Conservation (phyloP, 2,329 filamentous ascomycete species). For the Uncinocarpus reesii region DNA sequence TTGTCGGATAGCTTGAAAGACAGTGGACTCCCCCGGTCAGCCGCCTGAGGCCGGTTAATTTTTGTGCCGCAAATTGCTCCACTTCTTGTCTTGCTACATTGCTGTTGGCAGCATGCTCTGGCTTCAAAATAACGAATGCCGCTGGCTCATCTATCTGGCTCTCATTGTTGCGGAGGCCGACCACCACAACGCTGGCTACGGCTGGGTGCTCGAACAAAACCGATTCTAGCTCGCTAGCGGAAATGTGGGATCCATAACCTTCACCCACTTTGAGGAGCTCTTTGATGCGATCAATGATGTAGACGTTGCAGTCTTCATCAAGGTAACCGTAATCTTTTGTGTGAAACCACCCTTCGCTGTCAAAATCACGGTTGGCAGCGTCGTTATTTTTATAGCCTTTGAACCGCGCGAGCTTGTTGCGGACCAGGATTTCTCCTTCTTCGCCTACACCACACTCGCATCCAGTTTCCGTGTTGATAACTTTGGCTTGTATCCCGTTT, state of each 20-base stretch:
- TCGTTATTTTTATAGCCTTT: constrained; percentile 52
- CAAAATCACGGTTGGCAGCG: constrained; percentile 46
- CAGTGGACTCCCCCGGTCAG: constrained; percentile 16
- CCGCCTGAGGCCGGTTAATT: constrained; percentile 14
- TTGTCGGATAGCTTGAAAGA: constrained; percentile 15
- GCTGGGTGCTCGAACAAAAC: constrained; percentile 40
- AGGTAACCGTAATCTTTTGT: constrained; percentile 77
- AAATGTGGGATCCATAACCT: constrained; percentile 53
- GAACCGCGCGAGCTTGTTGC: constrained; percentile 32
- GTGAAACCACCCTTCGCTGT: constrained; percentile 69
- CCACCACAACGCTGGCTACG: constrained; percentile 52
- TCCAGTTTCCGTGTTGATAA: constrained; percentile 19
- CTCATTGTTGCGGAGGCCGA: constrained; percentile 49
- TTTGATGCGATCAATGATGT: constrained; percentile 76
- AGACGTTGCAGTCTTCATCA: constrained; percentile 69
- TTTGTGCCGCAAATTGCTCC: constrained; percentile 10
- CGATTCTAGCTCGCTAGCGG: constrained; percentile 56
- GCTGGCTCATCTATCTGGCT: constrained; percentile 46
- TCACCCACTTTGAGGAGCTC: constrained; percentile 51
- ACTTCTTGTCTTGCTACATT: constrained; percentile 6
- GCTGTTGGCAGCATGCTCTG: constrained; percentile 9
- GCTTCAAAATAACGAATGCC: constrained; percentile 18
- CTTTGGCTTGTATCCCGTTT: constrained; percentile 8
- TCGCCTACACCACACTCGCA: constrained; percentile 15
- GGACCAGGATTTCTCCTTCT: constrained; percentile 20